A percentile compares a stretch with the other conserved stretches of the same genome.
Conservation (phyloP, 2,329 filamentous ascomycete genomes). For the Pleurostoma richardsiae region DNA sequence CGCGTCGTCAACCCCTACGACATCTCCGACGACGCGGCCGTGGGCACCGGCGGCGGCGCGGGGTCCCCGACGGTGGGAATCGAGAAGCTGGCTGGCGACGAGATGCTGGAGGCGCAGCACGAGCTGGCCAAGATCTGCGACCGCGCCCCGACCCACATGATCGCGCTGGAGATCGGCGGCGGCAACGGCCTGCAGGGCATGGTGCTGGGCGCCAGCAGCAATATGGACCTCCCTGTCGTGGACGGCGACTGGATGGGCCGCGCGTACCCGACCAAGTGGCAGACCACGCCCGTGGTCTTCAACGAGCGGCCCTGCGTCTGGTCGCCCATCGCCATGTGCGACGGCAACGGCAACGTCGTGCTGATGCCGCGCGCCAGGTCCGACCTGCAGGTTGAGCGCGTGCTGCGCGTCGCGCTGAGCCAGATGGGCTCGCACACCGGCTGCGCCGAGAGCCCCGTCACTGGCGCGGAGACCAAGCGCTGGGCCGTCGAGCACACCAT, state of each 20-base stretch:
- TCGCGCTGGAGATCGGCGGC: conserved; percentile 63
- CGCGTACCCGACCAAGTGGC: conserved; percentile 18
- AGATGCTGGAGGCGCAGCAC: conserved; percentile 43
- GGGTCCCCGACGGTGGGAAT: conserved; percentile 57
- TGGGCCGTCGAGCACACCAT: conserved; percentile 49
- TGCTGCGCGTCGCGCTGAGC: conserved; percentile 44
- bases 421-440: conserved; percentile 51
- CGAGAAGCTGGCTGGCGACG: conserved; percentile 54
- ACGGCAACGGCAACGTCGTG: conserved; percentile 47
- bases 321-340: conserved; percentile 40
- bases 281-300: conserved; percentile 42
- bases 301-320: conserved; percentile 39
- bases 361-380: conserved; percentile 42
- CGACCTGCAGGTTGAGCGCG: conserved; percentile 40
- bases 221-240: conserved; percentile 45
- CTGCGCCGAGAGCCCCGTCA: conserved; percentile 41
- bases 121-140: conserved; percentile 49
- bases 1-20: conserved; percentile 46
- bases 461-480: conserved; percentile 40
- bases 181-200: conserved; percentile 57
- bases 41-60: conserved; percentile 52
- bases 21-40: conserved; percentile 41
- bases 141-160: conserved; percentile 46
- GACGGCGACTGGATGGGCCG: conserved; percentile 32
- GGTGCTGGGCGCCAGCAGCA: conserved; percentile 46